Conservation (phyloP, 2,329 filamentous ascomycete genomes). For the Pezicula carpinea region DNA sequence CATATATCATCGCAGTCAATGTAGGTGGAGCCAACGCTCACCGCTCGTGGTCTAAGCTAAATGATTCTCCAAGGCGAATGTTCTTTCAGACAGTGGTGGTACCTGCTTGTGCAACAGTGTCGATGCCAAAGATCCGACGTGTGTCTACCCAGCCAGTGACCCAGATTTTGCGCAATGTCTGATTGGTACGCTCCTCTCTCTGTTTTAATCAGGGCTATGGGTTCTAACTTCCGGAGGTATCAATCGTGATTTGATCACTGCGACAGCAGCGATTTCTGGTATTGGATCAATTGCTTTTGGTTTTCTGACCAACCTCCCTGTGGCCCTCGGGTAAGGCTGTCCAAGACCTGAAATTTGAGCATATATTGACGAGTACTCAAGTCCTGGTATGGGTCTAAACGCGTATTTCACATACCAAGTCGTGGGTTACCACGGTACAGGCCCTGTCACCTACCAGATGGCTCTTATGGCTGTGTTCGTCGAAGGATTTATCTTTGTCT, state of each 20-base stretch:
- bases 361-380: constrained; percentile 24
- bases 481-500: constrained; percentile 60
- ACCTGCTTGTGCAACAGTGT: constrained; percentile 58
- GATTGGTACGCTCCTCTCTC: constrained; percentile 21
- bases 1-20: constrained; percentile 77
- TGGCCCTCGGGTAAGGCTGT: constrained; percentile 64
- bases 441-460: constrained; percentile 51
- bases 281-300: constrained; percentile 74
- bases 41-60: constrained; percentile 5
- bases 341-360: constrained; percentile 1
- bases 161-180: constrained; percentile 38
- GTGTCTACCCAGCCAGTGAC: constrained; percentile 18
- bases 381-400: constrained; percentile 64
- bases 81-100: constrained; percentile 72
- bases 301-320: constrained; percentile 75
- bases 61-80: constrained; percentile 51
- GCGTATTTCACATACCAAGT: constrained; percentile 66
- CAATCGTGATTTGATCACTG: constrained; percentile 74
- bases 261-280: constrained; percentile 75
- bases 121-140: constrained; percentile 19
- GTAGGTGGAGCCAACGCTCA: constrained; percentile 33
- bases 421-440: constrained; percentile 54
- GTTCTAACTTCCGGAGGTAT: constrained; percentile 40
- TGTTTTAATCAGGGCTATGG: not conserved
- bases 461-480: constrained; percentile 62